Base-by-base conservation (phyloP, 345 rosid genomes). In the Heritiera littoralis region DNA sequence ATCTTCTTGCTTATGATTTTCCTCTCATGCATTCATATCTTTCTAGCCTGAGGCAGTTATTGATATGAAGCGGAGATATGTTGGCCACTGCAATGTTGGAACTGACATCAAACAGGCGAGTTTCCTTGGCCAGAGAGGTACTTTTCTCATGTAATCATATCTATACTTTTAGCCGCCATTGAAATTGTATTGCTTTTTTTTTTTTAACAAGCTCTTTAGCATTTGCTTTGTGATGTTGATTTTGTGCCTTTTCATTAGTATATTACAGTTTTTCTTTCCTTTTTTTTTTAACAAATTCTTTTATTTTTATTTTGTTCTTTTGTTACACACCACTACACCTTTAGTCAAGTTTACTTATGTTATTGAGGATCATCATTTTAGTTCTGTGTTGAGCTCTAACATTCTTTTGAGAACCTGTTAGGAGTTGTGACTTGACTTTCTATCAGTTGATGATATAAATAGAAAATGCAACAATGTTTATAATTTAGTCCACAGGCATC, bases 11-110 rank as follows among this genome's bases (percentile, higher is more conserved):
- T 66, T 52, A 43, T 75, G 10, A 18, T 74, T 72, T 72, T 35
- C 60, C 13, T 20, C 51, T 52, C 15, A 65, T 79, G 43, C 43
- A 12, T 23, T 9, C 63, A 72, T 78, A 66, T 76, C 32, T 43
- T 76, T 74, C 85, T 86, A 94, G 99, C 92, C 92, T 45, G 97
- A 92, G 87, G 85, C 90, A 64, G 97, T 84, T 72, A 82, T 89
- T 84, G 98, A 96, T 86, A 94, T 92, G 97, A 96, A 91, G 81
- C 92, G 79, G 84, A 89, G 85, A 84, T 96, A 84, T 77, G 85
- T 90, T 46, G 79, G 60, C 11, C 75, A 71, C 17, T 52, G 60
- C 28, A 71, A 71, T 9, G 45, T 71, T 71, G 75, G 60, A 71
- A 71, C 75, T 9, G 75, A 71, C 60, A 71, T 71, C 75, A 71